A percentile compares a stretch with the other conserved stretches of the same genome.
Evolutionary conservation across 257 asterid genomes (phyloP).

Genomic region (Knoxia roxburghii): DNA sequence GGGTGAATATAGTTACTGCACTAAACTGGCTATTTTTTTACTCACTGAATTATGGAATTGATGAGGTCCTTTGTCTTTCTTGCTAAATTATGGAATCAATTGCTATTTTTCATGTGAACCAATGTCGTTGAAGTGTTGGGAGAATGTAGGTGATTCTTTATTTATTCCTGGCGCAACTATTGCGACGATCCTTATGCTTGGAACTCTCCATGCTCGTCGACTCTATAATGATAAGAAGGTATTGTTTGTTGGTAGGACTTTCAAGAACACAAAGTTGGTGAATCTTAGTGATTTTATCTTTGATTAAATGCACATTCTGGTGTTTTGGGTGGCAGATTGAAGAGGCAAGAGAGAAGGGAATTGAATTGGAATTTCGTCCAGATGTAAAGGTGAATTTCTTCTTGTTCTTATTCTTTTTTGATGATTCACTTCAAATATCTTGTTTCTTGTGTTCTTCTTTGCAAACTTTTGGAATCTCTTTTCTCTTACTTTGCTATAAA

Average conservation of each 20-base stretch:
- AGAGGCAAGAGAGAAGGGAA: slow-evolving; percentile 67
- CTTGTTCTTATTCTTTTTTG: background rate
- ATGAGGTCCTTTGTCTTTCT: background rate
- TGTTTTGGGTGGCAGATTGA: slow-evolving; percentile 50
- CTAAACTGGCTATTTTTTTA: background rate
- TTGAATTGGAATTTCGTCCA: slow-evolving; percentile 75
- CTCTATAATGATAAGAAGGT: slow-evolving; percentile 86
- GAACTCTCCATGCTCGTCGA: slow-evolving; percentile 92
- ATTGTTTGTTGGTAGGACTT: background rate
- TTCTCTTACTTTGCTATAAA: slow-evolving; percentile 8
- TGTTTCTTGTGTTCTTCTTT: background rate
- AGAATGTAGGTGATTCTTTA: slow-evolving; percentile 52
- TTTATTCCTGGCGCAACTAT: slow-evolving; percentile 91
- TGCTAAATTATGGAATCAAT: background rate
- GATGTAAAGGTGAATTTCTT: slow-evolving; percentile 70
- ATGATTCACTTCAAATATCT: background rate
- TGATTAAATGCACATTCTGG: background rate
- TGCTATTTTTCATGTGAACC: background rate
- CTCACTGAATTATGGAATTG: background rate
- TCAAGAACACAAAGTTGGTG: background rate
- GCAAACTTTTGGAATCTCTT: slow-evolving; percentile 9
- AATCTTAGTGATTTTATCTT: background rate
- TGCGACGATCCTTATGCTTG: slow-evolving; percentile 92
- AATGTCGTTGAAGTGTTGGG: slow-evolving; percentile 13
- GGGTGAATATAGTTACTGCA: too few species aligned